Evolutionary conservation across 148 eudicot species (phyloP), one percentile per base, ranked within the genome.

Genomic region (Persicaria maculosa): DNA sequence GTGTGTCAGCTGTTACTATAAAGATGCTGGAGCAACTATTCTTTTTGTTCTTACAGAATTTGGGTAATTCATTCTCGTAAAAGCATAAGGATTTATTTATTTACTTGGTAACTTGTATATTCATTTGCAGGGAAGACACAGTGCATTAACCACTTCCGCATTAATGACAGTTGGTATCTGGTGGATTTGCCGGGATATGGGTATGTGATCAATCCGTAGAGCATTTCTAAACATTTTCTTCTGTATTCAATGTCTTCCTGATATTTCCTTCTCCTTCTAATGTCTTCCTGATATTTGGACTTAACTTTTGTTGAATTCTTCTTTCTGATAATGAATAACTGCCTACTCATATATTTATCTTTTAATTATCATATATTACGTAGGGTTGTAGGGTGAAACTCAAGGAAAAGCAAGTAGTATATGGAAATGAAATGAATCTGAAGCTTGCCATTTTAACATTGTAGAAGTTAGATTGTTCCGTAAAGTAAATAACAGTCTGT

Each of bases 151-250:
- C 99, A 95, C 82, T 95, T 95, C 78, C 89, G 89, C 64, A 83
- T 95, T 58, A 92, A 95, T 78, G 92, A 90, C 71, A 90, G 97
- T 85, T 95, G 99, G 99, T 90, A 86, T 83, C 84, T 95, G 61
- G 99, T 92, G 74, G 99, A 95, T 83, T 85, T 95, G 81, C 99
- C 99, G 48, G 99, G 99, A 84, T 95, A 90, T 74, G 99, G 99
- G 99, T 95, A 95, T 76, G 86, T 44, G 22, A 45, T 46, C 48
- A 19, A 47, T 17, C 20, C 6, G 15, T 65, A 14, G 44, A 62
- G 16, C 10, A 61, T 31, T 19, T 31, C 7, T 25, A 10, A 15
- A 31, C 16, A 4, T 62, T 25, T 10, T 31, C 44, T 62, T 62
- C 22, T 2, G 1, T 8, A 65, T 65, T 43, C 70, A 65, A 36